Conservation (phyloP, 78 protist genomes). For the Guillardia theta region DNA sequence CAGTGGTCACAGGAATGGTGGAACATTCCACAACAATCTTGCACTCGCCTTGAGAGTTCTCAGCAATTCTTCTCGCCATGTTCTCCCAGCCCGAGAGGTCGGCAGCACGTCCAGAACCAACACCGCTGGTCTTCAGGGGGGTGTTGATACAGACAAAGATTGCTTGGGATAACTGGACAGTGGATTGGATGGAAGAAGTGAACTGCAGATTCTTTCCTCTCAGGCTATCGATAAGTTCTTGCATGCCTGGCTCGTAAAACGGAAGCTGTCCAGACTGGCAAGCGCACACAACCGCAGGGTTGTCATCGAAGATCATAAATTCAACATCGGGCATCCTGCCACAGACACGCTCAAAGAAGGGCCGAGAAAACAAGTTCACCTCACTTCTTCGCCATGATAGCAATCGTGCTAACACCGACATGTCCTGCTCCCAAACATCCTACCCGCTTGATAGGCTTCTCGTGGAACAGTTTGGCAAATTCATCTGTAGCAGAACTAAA, state of each 20-base stretch:
- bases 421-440: constrained; percentile 44
- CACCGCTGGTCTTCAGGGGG: constrained; percentile 48
- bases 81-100: neutral
- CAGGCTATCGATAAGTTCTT: neutral
- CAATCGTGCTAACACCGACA: constrained; percentile 27
- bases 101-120: constrained; percentile 30
- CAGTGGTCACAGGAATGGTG: neutral
- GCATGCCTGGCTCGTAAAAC: constrained; percentile 42
- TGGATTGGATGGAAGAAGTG: neutral
- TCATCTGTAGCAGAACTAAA: neutral
- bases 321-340: neutral
- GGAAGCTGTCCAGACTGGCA: neutral
- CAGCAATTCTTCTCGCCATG: neutral
- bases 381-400: neutral
- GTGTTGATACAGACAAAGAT: constrained; percentile 50
- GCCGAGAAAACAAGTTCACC: neutral
- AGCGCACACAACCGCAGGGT: neutral
- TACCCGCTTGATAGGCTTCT: neutral
- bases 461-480: neutral
- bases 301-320: neutral
- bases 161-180: constrained; percentile 1
- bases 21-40: neutral
- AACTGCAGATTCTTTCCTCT: constrained; percentile 27
- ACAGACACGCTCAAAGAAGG: neutral
- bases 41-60: neutral